These are phyloP conservation scores for Kentomonas sorsogonicus DNA, from an alignment of 208 protist genomes.

Conservation along the genomic window DNA sequence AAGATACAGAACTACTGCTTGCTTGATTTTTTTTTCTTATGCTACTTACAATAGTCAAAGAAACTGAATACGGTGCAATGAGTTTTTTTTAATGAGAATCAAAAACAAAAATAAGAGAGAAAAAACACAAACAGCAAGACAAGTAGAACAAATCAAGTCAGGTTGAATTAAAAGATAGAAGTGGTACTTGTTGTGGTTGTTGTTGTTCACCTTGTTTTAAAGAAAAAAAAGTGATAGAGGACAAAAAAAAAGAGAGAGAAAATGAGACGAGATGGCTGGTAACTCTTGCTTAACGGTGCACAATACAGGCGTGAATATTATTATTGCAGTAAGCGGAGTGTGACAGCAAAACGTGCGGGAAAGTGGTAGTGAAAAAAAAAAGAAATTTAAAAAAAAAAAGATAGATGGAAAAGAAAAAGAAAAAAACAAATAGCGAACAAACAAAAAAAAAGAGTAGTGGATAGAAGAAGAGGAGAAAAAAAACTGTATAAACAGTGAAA, in stretches of 20 bases:
- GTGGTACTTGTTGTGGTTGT: constrained; percentile 1
- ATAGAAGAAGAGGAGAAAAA: constrained; percentile 10
- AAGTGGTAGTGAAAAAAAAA: too few relatives aligned
- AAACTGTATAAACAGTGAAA: constrained; percentile 2
- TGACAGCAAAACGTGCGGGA: too few relatives aligned
- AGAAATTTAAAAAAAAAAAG: constrained; percentile 5
- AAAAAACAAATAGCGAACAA: constrained; percentile 7
- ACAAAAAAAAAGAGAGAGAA: constrained; percentile 14
- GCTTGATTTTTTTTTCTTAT: background rate
- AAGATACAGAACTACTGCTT: background rate
- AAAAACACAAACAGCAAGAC: background rate
- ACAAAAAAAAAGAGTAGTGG: background rate
- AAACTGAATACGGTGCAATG: background rate
- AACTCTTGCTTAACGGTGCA: too few relatives aligned
- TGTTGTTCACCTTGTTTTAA: too few relatives aligned
- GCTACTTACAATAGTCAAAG: constrained; percentile 13
- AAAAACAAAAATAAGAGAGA: constrained; percentile 5
- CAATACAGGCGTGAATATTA: too few relatives aligned
- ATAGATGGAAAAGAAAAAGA: background rate
- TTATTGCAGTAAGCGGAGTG: too few relatives aligned
- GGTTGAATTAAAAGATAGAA: background rate
- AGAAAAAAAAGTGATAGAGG: background rate
- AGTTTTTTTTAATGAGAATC: background rate
- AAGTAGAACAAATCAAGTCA: constrained; percentile 10
- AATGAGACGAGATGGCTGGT: background rate